Base-by-base conservation (phyloP, 108 stramenopile genomes). In the Nannochloropsis granulata region DNA sequence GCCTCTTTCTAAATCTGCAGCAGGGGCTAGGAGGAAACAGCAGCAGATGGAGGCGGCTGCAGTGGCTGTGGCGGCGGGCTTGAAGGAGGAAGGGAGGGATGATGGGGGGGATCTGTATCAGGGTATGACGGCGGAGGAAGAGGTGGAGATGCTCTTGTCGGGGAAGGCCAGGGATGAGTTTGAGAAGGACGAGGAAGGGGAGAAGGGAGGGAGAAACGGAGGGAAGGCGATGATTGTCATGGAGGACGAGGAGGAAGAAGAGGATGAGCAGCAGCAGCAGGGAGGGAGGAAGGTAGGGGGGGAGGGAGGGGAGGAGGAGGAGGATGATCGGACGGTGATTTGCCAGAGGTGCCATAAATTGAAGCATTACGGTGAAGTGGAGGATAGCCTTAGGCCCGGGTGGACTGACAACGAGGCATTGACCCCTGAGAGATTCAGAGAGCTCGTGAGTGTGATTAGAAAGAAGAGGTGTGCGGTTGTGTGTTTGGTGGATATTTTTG, bases 331-430 rank as follows among this genome's bases (percentile, higher is more conserved):
- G 78, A 16, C 78, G 78, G 45, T 85, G 16, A 87, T 91, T 24
- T 91, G 91, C 85, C 90, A 90, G 84, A 56, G 91, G 71, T 91
- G 91, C 44, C 87, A 86, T 87, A 86, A 87, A 82, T 84, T 89
- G 26, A 80, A 85, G 84, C 45, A 87, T 45, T 91, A 90, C 81
- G 90, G 90, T 8, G 45, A 85, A 43, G 88, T 91, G 78, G 82
- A 88, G 23, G 81, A 83, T n/a, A 82, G n/a, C 44, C 46, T 90
- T 79, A 87, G 90, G 14, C 89, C 90, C 2, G 90, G 90, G 24
- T 88, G 43, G 34, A 83, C 42, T 42, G 84, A 78, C 11, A 43
- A 87, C 80, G 87, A 87, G 80, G n/a, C 81, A 8, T 42, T 87
- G 45, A 87, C 87, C 23, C 87, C 87, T 26, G 56, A 71, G 56